phyloP scores from a whole-genome alignment of 768 basidiomycete species.

The Cystofilobasidium bisporidii region DNA sequence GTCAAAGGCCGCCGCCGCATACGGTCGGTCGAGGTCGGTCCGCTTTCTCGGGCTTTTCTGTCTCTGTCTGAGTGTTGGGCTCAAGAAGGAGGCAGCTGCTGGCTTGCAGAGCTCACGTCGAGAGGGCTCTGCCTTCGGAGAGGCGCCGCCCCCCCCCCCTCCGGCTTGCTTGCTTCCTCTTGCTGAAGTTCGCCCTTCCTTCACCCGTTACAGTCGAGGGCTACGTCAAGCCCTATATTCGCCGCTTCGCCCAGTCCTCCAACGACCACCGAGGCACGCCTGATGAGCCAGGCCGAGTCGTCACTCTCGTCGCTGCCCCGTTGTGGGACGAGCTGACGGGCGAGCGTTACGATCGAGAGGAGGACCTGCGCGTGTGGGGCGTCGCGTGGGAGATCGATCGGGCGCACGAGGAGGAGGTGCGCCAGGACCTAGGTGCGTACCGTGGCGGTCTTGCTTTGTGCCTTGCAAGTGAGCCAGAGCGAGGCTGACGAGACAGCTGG shows the following conservation, averaged over 20 bases:
- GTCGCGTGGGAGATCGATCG: constrained; percentile 82
- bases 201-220: constrained; percentile 2
- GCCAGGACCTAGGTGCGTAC: constrained; percentile 65
- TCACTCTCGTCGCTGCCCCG: constrained; percentile 75
- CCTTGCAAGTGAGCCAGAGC: too few relatives aligned
- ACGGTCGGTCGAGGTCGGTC: constrained; percentile 5
- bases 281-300: constrained; percentile 63
- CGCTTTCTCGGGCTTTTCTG: too few relatives aligned
- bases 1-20: constrained; percentile 20
- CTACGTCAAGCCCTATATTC: constrained; percentile 19
- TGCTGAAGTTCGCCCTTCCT: too few relatives aligned
- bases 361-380: constrained; percentile 71
- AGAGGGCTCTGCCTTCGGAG: too few relatives aligned
- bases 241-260: constrained; percentile 14
- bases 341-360: constrained; percentile 40
- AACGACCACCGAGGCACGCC: constrained; percentile 25
- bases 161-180: too few relatives aligned
- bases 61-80: too few relatives aligned
- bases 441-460: too few relatives aligned
- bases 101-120: too few relatives aligned
- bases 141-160: too few relatives aligned
- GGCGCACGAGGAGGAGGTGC: constrained; percentile 60
- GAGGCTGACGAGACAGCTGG: background rate
- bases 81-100: too few relatives aligned
- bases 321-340: constrained; percentile 72